Evolutionary conservation across 441 rosid species (phyloP).

Genomic region (Jatropha podagrica): DNA sequence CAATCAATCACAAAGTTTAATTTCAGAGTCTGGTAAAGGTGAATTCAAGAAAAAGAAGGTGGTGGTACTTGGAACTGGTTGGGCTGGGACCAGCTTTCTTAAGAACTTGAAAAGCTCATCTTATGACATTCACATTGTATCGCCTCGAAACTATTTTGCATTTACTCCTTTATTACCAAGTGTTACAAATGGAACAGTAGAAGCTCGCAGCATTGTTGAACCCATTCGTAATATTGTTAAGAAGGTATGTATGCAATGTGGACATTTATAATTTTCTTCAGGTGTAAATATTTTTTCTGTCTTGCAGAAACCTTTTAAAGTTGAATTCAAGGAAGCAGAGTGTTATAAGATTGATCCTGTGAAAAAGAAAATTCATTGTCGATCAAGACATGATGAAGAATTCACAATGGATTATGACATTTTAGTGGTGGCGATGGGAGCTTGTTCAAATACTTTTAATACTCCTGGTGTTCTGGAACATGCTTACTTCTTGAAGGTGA

Average conservation of each 20-base stretch:
- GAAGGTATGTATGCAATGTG: slow-evolving; percentile 45
- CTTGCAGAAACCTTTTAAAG: slow-evolving; percentile 57
- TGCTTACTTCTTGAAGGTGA: slow-evolving; percentile 79
- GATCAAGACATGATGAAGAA: slow-evolving; percentile 50
- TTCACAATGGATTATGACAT: slow-evolving; percentile 77
- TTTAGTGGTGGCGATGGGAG: slow-evolving; percentile 86
- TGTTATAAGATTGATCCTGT: slow-evolving; percentile 74
- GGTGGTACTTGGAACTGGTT: slow-evolving; percentile 83
- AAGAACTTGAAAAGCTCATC: slow-evolving; percentile 56
- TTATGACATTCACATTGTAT: slow-evolving; percentile 73
- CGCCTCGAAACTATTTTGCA: slow-evolving; percentile 93
- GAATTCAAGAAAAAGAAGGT: slow-evolving; percentile 56
- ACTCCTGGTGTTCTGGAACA: slow-evolving; percentile 88
- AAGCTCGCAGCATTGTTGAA: slow-evolving; percentile 68
- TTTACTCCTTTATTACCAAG: slow-evolving; percentile 90
- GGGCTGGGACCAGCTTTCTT: slow-evolving; percentile 89
- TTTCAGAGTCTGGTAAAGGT: background rate
- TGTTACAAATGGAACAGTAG: slow-evolving; percentile 89
- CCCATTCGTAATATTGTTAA: slow-evolving; percentile 79
- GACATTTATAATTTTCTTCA: background rate
- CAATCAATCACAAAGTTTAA: background rate
- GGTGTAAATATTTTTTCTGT: background rate
- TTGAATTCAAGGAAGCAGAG: slow-evolving; percentile 76
- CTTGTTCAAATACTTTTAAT: slow-evolving; percentile 84
- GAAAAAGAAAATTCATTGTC: slow-evolving; percentile 70